phyloP scores from a whole-genome alignment of 2,329 filamentous ascomycete species.

The Fusarium compactum region DNA sequence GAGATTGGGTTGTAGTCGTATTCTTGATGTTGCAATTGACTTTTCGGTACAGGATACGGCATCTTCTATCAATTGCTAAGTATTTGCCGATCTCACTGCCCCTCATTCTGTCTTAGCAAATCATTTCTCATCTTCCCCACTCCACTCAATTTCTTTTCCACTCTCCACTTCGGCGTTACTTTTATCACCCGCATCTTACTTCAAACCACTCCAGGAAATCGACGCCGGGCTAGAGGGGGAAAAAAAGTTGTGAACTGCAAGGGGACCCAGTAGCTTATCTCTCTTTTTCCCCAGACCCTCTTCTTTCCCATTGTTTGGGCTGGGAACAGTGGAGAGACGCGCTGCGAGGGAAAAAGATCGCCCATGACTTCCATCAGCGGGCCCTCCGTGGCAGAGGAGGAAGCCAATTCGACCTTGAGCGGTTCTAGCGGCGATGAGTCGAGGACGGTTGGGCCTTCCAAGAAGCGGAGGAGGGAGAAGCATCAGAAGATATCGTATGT shows the following conservation, averaged over 20 bases:
- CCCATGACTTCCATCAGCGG: constrained; percentile 44
- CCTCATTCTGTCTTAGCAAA: constrained; percentile 20
- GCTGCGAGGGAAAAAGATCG: constrained; percentile 22
- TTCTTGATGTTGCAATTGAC: background rate
- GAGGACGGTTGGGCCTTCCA: constrained; percentile 42
- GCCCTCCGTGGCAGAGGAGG: constrained; percentile 52
- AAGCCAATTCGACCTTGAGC: constrained; percentile 52
- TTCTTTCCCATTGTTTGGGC: constrained; percentile 5
- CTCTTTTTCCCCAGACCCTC: constrained; percentile 21
- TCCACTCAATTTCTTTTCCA: background rate
- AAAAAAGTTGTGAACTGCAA: constrained; percentile 11
- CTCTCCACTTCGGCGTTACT: constrained; percentile 28
- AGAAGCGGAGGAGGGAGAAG: constrained; percentile 56
- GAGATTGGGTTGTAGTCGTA: constrained; percentile 19
- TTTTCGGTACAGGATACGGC: background rate
- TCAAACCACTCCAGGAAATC: constrained; percentile 5
- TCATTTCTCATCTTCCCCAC: constrained; percentile 14
- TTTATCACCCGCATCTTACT: background rate
- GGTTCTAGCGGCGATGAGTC: constrained; percentile 55
- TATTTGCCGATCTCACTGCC: background rate
- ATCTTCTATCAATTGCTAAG: background rate
- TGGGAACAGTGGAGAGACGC: constrained; percentile 46
- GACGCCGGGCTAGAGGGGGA: background rate
- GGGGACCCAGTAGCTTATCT: constrained; percentile 35
- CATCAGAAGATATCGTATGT: constrained; percentile 59